phyloP scores from a whole-genome alignment of 306 rosid species.

The Trichosanthes cucumerina region DNA sequence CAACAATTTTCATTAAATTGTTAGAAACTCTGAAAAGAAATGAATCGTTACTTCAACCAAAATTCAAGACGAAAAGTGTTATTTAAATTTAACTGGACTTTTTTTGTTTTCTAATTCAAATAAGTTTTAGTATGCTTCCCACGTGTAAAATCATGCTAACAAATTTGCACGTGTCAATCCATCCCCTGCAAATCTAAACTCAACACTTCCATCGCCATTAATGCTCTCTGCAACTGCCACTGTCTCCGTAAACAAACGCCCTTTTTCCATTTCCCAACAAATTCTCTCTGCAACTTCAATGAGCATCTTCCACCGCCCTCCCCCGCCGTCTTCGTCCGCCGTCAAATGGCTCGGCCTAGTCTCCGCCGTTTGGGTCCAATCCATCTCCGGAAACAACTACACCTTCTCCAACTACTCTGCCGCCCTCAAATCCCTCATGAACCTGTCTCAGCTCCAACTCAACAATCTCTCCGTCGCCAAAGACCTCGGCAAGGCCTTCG shows the following conservation, averaged over 20 bases:
- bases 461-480: conserved; percentile 77
- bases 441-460: conserved; percentile 62
- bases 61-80: no score
- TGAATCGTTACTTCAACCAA: no score
- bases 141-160: not conserved
- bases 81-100: no score
- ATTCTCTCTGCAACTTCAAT: not conserved
- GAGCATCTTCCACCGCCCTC: not conserved
- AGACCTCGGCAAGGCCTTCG: conserved; percentile 77
- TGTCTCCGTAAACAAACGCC: not conserved
- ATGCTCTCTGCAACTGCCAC: not conserved
- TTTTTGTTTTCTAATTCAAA: no score
- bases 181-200: not conserved
- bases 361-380: conserved; percentile 74
- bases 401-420: conserved; percentile 88
- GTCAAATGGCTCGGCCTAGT: conserved; percentile 75
- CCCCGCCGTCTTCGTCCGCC: not conserved
- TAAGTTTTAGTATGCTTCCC: not conserved
- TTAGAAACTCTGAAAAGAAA: no score
- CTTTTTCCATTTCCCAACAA: not conserved
- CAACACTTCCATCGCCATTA: not conserved
- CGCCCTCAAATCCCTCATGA: conserved; percentile 76
- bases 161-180: not conserved
- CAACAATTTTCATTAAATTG: no score
- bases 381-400: conserved; percentile 91